Percentiles rank a stretch among this genome's conserved stretches.
phyloP scores from a whole-genome alignment of 352 stramenopile genomes.

The Phytophthora constricta region DNA sequence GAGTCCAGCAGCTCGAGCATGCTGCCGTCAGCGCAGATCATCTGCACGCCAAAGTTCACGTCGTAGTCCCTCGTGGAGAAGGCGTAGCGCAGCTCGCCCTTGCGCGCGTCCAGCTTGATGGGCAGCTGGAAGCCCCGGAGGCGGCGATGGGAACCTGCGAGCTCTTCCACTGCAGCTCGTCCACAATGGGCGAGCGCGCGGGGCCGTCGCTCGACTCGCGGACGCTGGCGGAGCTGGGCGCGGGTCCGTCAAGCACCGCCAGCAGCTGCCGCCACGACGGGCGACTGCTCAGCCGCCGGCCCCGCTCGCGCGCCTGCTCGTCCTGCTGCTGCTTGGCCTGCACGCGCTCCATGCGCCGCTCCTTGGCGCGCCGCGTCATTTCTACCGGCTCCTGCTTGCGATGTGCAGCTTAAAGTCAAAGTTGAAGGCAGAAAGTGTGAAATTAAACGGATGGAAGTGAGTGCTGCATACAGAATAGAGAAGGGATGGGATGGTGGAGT shows the following conservation, averaged over 20 bases:
- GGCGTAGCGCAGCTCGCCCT: conserved; percentile 62
- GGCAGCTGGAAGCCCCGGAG: conserved; percentile 70
- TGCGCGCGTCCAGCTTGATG: conserved; percentile 71
- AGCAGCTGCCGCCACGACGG: conserved; percentile 69
- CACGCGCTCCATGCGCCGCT: conserved; percentile 67
- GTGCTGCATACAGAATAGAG: neutral
- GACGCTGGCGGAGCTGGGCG: conserved; percentile 14
- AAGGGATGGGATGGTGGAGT: no score
- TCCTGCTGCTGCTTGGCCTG: conserved; percentile 55
- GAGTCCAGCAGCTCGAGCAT: conserved; percentile 58
- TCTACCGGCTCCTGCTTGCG: neutral
- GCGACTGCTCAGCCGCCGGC: conserved; percentile 48
- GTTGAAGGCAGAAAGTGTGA: conserved; percentile 37
- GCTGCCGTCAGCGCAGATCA: conserved; percentile 64
- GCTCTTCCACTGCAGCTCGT: conserved; percentile 81
- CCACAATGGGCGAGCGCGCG: conserved; percentile 42
- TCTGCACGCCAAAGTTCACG: conserved; percentile 76
- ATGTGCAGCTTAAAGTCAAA: conserved; percentile 20
- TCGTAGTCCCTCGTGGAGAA: conserved; percentile 81
- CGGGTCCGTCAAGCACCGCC: conserved; percentile 54
- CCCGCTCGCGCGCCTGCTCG: conserved; percentile 49
- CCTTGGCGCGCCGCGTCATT: conserved; percentile 85
- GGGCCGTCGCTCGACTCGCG: conserved; percentile 21
- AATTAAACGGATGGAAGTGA: no score
- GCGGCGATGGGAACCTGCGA: conserved; percentile 76